These are phyloP conservation scores for Coemansia sp. DNA, from an alignment of 192 early-diverging fungal species.

Conservation along the genomic window DNA sequence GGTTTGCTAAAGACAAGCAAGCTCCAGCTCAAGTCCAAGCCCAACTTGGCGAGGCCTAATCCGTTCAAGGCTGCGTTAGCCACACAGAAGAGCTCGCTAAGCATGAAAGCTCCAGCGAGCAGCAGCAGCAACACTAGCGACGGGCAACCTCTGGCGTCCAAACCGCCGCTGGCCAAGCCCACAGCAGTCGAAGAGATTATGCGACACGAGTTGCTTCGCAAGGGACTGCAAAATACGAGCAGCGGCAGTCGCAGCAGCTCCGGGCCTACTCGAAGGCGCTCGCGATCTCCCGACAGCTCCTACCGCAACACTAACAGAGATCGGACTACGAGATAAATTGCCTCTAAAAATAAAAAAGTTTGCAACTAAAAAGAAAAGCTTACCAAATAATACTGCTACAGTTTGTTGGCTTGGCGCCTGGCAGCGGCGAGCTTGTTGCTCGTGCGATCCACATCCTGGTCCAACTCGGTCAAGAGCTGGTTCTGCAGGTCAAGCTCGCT, in stretches of 20 bases:
- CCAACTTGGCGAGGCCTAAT: conserved; percentile 20
- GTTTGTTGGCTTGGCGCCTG: conserved; percentile 78
- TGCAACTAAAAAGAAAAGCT: not conserved
- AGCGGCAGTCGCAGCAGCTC: not conserved
- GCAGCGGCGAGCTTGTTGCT: conserved; percentile 73
- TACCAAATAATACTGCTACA: conserved; percentile 49
- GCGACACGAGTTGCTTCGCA: conserved; percentile 25
- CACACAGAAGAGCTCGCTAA: conserved; percentile 6
- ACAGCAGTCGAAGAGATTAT: conserved; percentile 24
- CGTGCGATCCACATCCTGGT: conserved; percentile 77
- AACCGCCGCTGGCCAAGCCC: not conserved
- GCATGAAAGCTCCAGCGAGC: not conserved
- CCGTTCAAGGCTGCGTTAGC: conserved; percentile 30
- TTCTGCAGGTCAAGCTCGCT: conserved; percentile 93
- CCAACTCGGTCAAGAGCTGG: conserved; percentile 83
- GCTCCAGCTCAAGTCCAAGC: not conserved
- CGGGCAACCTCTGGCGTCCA: not conserved
- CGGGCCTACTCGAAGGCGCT: conserved; percentile 10
- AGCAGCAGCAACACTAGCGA: not conserved
- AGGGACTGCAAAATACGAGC: conserved; percentile 1
- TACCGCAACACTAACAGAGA: not conserved
- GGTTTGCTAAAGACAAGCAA: conserved; percentile 8
- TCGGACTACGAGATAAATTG: not conserved
- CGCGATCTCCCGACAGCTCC: conserved; percentile 21
- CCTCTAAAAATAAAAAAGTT: not conserved